Evolutionary conservation across 805 yeast species (phyloP), one percentile per base, ranked within the genome.

Genomic region (Wickerhamiella domercqiae): DNA sequence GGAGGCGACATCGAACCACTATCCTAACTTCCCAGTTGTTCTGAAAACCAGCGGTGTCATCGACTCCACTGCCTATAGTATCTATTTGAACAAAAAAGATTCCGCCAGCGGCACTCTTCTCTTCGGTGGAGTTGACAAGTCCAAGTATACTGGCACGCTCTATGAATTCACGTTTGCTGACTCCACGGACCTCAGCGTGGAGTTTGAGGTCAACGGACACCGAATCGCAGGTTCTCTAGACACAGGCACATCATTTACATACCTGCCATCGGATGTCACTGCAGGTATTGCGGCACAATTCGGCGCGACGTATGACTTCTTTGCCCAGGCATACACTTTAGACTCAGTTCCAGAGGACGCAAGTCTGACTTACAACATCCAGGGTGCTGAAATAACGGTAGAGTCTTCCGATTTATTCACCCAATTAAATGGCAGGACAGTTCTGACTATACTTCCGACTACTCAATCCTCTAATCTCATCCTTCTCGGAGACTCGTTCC

Each of bases 41-140:
- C 53, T 56, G 46, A 61, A 59, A 45, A 36, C 50, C 2, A 54
- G 56, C 15, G 73, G 73, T 4, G 26, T 53, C 19, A 67, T 67
- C 43, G 51, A 56, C 35, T 51, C 56, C 31, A 48, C 45, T 17
- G 61, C 68, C 9, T 70, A 66, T 55, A 67, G 73, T 25, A 54
- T 70, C 38, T 68, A 59, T 54, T 55, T 68, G 42, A 56, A 62
- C 38, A 47, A 52, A 6, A 39, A 46, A 4, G 45, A 49, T 19
- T 47, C 61, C 9, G 34, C n/a, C 15, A 25, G 26, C 3, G 52
- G 52, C 4, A 16, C 35, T 6, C 30, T 45, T 2, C 37, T 40
- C 31, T 78, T 78, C 56, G 86, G 87, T 37, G 87, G 74, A 33
- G 67, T 78, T 20, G 86, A 78, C 52, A 70, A 67, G 39, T 59